Base-by-base conservation (phyloP, 2,329 filamentous ascomycete genomes). In the Fusarium solani-melongenae region DNA sequence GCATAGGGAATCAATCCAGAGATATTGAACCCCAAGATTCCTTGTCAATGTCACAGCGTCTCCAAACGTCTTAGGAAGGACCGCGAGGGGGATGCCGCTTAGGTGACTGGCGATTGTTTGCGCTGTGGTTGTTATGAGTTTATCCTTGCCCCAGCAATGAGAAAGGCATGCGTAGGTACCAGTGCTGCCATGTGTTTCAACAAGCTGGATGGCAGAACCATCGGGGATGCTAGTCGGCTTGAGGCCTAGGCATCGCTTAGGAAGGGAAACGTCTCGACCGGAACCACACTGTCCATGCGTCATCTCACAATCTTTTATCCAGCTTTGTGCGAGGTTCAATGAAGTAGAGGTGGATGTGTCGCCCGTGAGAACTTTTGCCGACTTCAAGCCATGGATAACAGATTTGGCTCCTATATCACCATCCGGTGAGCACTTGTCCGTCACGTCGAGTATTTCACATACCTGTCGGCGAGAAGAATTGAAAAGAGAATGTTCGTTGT, bases 21-120 rank as follows among this genome's bases (percentile, higher is more conserved):
- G 41, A 41, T 75, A 75, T n/a, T 41, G 61, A 3, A 69, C 31
- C 5, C 56, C 46, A 20, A 75, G 63, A 17, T 49, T 62, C 2
- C 61, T 60, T 7, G 33, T 20, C 2, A 65, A 20, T 7, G 9
- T 17, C 12, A 69, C 57, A 11, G 62, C 66, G 24, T 69, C 66
- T 31, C 24, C 22, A 20, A 69, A 65, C 2, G 62, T 62, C 57
- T 56, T 56, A 2, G 66, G 49, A 6, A 69, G 22, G 9, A 11
- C 12, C 3, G 29, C 15, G 6, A 15, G 17, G 3, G 66, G 46
- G 4, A 69, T 65, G 9, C 24, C 11, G 10, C 39, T 11, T 8
- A 20, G 17, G 8, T 46, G 56, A n/a, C 14, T 20, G 11, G 11
- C 7, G 31, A 33, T 55, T n/a, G 27, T 53, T 14, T 53, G 1